These are phyloP conservation scores for Xylariaceae sp. DNA, from an alignment of 2,329 filamentous ascomycete genomes.

Conservation along the genomic window DNA sequence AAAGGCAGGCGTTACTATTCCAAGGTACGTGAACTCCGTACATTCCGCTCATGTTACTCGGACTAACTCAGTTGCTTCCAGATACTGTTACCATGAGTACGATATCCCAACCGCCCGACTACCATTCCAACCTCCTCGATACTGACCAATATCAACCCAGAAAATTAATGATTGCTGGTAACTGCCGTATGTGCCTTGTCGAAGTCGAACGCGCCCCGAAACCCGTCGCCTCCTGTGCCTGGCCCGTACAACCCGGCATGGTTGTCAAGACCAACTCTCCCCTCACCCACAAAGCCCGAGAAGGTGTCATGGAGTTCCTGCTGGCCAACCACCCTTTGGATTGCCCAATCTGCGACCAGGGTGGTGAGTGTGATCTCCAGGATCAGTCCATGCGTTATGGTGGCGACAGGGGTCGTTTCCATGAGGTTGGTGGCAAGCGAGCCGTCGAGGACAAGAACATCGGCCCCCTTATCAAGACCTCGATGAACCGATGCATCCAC, in stretches of 20 bases:
- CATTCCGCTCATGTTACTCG: constrained; percentile 6
- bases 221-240: constrained; percentile 96
- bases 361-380: constrained; percentile 97
- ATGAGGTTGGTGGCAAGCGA: constrained; percentile 93
- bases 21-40: constrained; percentile 56
- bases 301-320: constrained; percentile 98
- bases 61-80: constrained; percentile 38
- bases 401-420: constrained; percentile 91
- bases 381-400: constrained; percentile 99
- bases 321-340: constrained; percentile 94
- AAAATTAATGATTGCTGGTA: constrained; percentile 98
- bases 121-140: constrained; percentile 10
- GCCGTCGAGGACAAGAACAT: constrained; percentile 99
- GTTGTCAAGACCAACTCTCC: constrained; percentile 98
- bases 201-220: constrained; percentile 96
- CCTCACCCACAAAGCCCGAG: constrained; percentile 92
- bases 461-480: constrained; percentile 95
- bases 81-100: constrained; percentile 99
- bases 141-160: constrained; percentile 49
- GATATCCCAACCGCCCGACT: constrained; percentile 35
- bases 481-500: constrained; percentile 99
- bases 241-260: constrained; percentile 98
- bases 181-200: constrained; percentile 99
- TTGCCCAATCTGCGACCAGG: constrained; percentile 97
- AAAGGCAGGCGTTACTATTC: constrained; percentile 87